Evolutionary conservation across 345 rosid genomes (phyloP), one percentile per base, ranked within the genome.

Genomic region (Murraya paniculata): DNA sequence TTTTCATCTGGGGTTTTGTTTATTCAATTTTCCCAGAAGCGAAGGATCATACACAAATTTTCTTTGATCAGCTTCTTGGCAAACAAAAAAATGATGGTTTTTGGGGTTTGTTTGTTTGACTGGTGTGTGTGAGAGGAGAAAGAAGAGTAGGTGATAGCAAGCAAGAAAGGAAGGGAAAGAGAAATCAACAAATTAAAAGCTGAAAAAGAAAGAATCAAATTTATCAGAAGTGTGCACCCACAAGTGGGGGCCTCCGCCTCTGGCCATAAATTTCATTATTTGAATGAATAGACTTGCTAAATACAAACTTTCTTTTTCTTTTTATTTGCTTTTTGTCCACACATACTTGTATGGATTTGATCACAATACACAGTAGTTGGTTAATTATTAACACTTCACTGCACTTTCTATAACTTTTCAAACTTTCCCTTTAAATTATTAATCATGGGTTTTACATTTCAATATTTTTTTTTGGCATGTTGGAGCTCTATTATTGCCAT

Each of bases 171-270:
- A 45, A 45, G 50, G 50, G 50, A 45, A 45, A 45, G 5, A 45
- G 50, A 62, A 27, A 25, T 53, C 57, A 53, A 53, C 57, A 62
- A 45, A 45, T 45, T 45, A 45, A 45, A 62, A 62, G 35, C 66
- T 62, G 35, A 62, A 69, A 70, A 58, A 68, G 69, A 73, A 70
- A 70, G 70, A 55, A 61, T 28, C 50, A 58, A 66, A 35, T 53
- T 53, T 53, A 61, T 67, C 64, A 48, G 75, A 36, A 73, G 64
- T 74, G 81, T 74, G 79, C 65, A 39, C 81, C 31, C 31, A 60
- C 18, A 25, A 78, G 81, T 58, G 27, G 25, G 81, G 81, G 61
- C 76, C 81, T 67, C 68, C 9, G 76, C 71, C 74, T 56, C 21
- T 62, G 71, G 55, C 57, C 22, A 53, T 16, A 65, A 76, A 61